These are phyloP conservation scores for Naganishia vaughanmartiniae DNA, from an alignment of 768 basidiomycete genomes.

Conservation along the genomic window DNA sequence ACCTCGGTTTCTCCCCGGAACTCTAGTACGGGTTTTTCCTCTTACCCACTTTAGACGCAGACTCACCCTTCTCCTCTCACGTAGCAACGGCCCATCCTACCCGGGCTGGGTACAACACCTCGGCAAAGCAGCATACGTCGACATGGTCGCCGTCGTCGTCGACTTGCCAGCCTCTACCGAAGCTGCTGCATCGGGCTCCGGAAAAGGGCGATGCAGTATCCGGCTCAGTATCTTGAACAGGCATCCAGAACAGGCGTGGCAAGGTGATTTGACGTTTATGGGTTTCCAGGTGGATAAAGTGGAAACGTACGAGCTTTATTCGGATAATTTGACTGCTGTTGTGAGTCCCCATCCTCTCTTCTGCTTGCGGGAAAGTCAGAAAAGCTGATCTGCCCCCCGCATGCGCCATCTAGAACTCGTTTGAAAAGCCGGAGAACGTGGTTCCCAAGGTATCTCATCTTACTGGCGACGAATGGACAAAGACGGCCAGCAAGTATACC, in stretches of 20 bases:
- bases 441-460: slow-evolving; percentile 34
- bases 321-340: slow-evolving; percentile 53
- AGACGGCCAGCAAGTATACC: slow-evolving; percentile 25
- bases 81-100: slow-evolving; percentile 55
- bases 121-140: slow-evolving; percentile 54
- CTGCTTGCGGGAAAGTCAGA: background rate
- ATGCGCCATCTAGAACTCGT: slow-evolving; percentile 42
- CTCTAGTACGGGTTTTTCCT: slow-evolving; percentile 36
- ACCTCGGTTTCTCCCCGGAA: slow-evolving; percentile 32
- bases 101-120: slow-evolving; percentile 59
- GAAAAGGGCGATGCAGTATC: slow-evolving; percentile 49
- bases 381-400: background rate
- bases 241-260: slow-evolving; percentile 54
- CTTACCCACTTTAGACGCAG: background rate
- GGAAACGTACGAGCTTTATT: slow-evolving; percentile 60
- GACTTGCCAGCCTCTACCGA: slow-evolving; percentile 37
- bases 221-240: slow-evolving; percentile 61
- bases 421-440: slow-evolving; percentile 43
- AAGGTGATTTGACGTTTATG: slow-evolving; percentile 36
- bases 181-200: too few species aligned
- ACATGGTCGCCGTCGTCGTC: slow-evolving; percentile 58
- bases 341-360: slow-evolving; percentile 33
- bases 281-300: slow-evolving; percentile 52
- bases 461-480: slow-evolving; percentile 31
- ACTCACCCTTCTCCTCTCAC: background rate